Conservation (phyloP, 2,329 filamentous ascomycete genomes). For the Graphilbum sp. region DNA sequence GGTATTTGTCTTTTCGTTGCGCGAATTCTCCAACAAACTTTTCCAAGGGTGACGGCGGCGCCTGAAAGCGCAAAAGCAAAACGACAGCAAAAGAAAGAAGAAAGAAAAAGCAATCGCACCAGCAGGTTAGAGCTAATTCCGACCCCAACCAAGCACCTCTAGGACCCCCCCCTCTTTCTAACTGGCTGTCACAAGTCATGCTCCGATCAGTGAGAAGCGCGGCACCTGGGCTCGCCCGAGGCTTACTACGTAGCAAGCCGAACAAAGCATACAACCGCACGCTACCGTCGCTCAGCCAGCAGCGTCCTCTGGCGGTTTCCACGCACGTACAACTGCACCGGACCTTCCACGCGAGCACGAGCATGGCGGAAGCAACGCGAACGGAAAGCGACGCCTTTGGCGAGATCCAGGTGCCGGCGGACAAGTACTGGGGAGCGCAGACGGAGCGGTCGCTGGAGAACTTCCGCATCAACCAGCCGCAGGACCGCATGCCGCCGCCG, state of each 20-base stretch:
- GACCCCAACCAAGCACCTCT: no score
- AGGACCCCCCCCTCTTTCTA: no score
- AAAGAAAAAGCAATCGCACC: no score
- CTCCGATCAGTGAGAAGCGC: slow-evolving; percentile 7
- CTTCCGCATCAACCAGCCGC: slow-evolving; percentile 98
- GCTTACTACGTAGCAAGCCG: slow-evolving; percentile 3
- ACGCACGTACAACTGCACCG: not conserved
- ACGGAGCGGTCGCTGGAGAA: slow-evolving; percentile 92
- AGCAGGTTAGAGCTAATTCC: no score
- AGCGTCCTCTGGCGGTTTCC: not conserved
- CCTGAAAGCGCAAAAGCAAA: no score
- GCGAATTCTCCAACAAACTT: no score
- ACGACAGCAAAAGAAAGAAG: no score
- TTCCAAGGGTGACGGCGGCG: no score
- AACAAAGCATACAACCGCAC: not conserved
- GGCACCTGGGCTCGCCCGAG: slow-evolving; percentile 5
- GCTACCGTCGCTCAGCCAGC: not conserved
- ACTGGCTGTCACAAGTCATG: slow-evolving; percentile 2
- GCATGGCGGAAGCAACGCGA: slow-evolving; percentile 34
- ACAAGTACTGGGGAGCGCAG: slow-evolving; percentile 98
- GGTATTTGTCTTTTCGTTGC: no score
- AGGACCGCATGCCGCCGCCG: slow-evolving; percentile 92
- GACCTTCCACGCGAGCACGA: slow-evolving; percentile 11
- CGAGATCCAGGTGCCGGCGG: slow-evolving; percentile 76
- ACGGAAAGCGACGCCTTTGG: slow-evolving; percentile 96